phyloP scores from a whole-genome alignment of 495 filamentous ascomycete species.

The Cercophora sp. region DNA sequence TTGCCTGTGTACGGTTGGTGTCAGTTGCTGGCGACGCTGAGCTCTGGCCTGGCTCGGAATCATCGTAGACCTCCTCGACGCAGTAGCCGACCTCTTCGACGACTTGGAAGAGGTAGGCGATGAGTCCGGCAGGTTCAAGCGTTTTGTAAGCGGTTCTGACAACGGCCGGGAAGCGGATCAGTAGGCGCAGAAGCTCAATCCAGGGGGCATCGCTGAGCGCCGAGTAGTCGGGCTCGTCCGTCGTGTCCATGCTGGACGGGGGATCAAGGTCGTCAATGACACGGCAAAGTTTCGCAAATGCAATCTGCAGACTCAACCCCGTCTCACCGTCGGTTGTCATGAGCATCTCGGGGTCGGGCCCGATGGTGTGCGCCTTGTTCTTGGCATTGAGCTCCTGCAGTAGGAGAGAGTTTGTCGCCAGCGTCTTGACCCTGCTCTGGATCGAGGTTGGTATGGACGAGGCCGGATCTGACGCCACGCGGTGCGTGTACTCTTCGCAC shows the following conservation, averaged over 20 bases:
- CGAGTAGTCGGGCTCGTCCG: neutral
- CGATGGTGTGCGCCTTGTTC: neutral
- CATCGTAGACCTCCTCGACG: neutral
- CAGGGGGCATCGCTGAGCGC: conserved; percentile 2
- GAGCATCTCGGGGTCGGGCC: neutral
- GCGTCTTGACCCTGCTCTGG: neutral
- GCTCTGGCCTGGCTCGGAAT: neutral
- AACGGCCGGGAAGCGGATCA: neutral
- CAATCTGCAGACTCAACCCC: neutral
- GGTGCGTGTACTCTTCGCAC: neutral
- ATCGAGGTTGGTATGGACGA: neutral
- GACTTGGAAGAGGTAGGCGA: conserved; percentile 1
- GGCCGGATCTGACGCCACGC: neutral
- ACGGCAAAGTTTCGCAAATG: neutral
- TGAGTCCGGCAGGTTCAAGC: neutral
- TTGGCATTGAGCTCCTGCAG: conserved; percentile 5
- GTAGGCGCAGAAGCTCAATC: conserved; percentile 1
- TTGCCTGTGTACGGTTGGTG: neutral
- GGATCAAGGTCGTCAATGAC: neutral
- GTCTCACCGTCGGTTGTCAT: conserved; percentile 5
- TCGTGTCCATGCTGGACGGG: neutral
- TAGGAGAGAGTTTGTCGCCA: conserved; percentile 1
- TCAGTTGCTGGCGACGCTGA: neutral
- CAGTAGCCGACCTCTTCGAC: conserved; percentile 6
- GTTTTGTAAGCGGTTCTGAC: neutral